phyloP scores from a whole-genome alignment of 2,329 filamentous ascomycete species.

The Pyricularia sp. region DNA sequence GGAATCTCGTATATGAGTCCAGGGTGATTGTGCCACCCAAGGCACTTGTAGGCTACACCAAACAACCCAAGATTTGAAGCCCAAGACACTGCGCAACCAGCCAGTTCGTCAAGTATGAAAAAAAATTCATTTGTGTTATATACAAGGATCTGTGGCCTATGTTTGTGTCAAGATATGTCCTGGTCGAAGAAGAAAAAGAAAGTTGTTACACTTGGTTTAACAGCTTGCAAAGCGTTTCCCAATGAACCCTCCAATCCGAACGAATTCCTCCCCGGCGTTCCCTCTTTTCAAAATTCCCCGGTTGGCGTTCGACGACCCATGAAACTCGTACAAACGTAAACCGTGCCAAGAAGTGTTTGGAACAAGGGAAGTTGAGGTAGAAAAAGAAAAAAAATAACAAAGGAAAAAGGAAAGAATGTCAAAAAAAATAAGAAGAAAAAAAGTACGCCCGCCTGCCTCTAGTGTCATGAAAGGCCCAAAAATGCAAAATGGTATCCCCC shows the following conservation, averaged over 20 bases:
- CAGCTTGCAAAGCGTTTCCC: not conserved
- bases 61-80: not conserved
- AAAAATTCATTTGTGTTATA: not conserved
- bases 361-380: not conserved
- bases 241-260: not conserved
- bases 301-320: not conserved
- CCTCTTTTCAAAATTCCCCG: not conserved
- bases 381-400: not conserved
- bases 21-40: not conserved
- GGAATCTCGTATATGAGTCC: not conserved
- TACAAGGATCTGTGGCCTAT: not conserved
- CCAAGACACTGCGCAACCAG: not conserved
- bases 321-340: not conserved
- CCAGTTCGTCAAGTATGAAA: not conserved
- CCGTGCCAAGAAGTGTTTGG: not conserved
- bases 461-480: not conserved
- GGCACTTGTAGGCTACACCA: not conserved
- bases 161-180: constrained; percentile 4
- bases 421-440: not conserved
- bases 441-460: not conserved
- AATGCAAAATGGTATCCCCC: not conserved
- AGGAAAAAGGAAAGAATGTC: not conserved
- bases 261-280: not conserved
- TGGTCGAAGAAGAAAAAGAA: not conserved
- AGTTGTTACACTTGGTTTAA: not conserved